These are phyloP conservation scores for Aspergillus melleus DNA, from an alignment of 2,329 filamentous ascomycete species.

Conservation along the genomic window DNA sequence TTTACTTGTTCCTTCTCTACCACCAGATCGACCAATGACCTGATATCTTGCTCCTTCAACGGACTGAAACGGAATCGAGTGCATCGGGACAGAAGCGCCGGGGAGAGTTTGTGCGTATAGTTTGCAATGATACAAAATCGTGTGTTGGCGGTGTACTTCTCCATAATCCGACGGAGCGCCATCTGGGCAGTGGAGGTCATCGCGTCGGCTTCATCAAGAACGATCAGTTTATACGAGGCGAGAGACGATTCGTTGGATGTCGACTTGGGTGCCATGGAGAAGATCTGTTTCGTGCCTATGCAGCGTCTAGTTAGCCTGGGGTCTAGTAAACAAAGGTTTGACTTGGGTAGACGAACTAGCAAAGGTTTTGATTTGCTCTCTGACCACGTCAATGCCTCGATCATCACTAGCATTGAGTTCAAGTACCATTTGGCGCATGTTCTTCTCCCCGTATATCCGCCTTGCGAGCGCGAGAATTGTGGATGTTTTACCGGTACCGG, in stretches of 20 bases:
- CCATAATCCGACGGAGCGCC: constrained; percentile 95
- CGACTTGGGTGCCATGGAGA: constrained; percentile 59
- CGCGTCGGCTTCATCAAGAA: constrained; percentile 97
- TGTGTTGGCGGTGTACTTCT: constrained; percentile 97
- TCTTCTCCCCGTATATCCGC: constrained; percentile 85
- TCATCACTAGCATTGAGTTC: constrained; percentile 98
- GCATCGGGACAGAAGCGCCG: constrained; percentile 86
- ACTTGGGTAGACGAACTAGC: constrained; percentile 57
- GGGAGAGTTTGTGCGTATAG: constrained; percentile 96
- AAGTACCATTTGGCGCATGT: constrained; percentile 97
- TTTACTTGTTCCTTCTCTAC: constrained; percentile 83
- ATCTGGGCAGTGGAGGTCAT: constrained; percentile 99
- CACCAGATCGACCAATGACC: constrained; percentile 81
- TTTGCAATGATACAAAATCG: constrained; percentile 98
- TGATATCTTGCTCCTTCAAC: constrained; percentile 83
- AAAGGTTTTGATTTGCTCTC: constrained; percentile 99
- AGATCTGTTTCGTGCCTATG: constrained; percentile 84
- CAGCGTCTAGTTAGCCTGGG: constrained; percentile 2
- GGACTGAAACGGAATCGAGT: constrained; percentile 95
- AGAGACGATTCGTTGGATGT: constrained; percentile 51
- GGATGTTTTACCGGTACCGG: constrained; percentile 95
- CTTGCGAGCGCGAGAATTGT: constrained; percentile 91
- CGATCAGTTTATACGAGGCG: constrained; percentile 89
- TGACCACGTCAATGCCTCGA: constrained; percentile 93
- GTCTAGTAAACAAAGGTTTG: neutral